Conservation (phyloP, 768 basidiomycete genomes). For the Xerocomus spinulosus region DNA sequence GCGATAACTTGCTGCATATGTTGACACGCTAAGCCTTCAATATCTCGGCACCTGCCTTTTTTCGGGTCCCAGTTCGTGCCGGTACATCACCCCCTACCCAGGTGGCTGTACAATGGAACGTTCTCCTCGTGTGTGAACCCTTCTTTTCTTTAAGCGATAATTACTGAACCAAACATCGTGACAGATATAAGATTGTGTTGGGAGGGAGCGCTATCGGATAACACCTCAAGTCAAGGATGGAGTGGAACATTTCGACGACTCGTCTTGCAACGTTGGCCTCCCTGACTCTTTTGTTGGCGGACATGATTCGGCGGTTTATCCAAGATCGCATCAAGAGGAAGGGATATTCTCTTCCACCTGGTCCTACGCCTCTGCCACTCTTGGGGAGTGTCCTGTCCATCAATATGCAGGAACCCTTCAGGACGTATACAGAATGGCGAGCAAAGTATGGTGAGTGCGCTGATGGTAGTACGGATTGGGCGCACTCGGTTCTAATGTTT, state of each 20-base stretch:
- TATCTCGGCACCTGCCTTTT: no score
- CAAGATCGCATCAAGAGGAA: slow-evolving; percentile 7
- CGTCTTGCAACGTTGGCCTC: slow-evolving; percentile 3
- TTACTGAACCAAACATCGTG: background rate
- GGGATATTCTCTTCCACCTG: slow-evolving; percentile 17
- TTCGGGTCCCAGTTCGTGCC: no score
- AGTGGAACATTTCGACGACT: slow-evolving; percentile 3
- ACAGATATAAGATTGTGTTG: slow-evolving; percentile 5
- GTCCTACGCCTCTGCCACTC: slow-evolving; percentile 17
- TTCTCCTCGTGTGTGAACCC: background rate
- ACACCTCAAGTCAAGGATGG: slow-evolving; percentile 3
- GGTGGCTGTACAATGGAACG: background rate
- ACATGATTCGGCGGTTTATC: slow-evolving; percentile 1
- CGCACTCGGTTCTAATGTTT: background rate
- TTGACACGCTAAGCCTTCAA: no score
- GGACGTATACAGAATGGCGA: slow-evolving; percentile 17
- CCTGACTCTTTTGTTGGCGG: background rate
- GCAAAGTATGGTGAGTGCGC: slow-evolving; percentile 12
- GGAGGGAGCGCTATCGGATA: background rate
- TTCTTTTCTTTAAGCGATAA: background rate
- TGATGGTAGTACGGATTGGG: background rate
- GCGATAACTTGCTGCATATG: no score
- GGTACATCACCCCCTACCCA: no score
- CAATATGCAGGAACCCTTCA: slow-evolving; percentile 10
- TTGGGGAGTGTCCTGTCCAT: slow-evolving; percentile 19